phyloP scores from a whole-genome alignment of 257 asterid genomes.

The Sherardia arvensis region DNA sequence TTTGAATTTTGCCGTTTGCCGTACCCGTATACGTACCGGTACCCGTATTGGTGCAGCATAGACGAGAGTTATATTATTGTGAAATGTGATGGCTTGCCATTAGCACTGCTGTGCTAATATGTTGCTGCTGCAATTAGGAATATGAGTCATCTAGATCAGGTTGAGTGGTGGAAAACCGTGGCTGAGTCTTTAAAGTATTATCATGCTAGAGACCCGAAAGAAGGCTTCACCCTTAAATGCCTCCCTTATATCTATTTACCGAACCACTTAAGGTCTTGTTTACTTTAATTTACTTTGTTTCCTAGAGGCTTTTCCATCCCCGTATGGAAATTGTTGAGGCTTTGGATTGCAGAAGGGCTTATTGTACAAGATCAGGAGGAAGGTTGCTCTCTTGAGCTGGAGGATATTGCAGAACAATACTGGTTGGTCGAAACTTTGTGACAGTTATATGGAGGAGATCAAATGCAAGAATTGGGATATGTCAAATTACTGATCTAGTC shows the following conservation, averaged over 20 bases:
- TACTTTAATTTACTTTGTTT: neutral
- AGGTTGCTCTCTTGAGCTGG: neutral
- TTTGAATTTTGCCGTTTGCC: too few relatives aligned
- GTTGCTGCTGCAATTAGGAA: too few relatives aligned
- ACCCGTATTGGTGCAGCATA: too few relatives aligned
- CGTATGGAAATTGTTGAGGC: neutral
- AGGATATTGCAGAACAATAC: constrained; percentile 7
- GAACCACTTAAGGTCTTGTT: neutral
- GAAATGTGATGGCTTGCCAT: too few relatives aligned
- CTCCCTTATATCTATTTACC: neutral
- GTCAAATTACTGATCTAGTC: neutral
- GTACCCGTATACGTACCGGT: too few relatives aligned
- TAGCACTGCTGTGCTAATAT: too few relatives aligned
- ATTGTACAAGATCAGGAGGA: too few relatives aligned
- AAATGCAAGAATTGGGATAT: neutral
- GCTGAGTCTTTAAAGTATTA: neutral
- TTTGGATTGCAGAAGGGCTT: constrained; percentile 20
- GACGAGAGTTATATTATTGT: too few relatives aligned
- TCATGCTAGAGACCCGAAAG: too few relatives aligned
- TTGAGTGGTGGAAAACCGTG: constrained; percentile 13
- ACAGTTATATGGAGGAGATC: neutral
- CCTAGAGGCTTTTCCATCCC: neutral
- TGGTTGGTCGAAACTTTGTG: neutral
- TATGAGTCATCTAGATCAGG: too few relatives aligned
- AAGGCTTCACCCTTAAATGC: too few relatives aligned